These are phyloP conservation scores for Penicillium sp. DNA, from an alignment of 2,329 filamentous ascomycete species.

Conservation along the genomic window DNA sequence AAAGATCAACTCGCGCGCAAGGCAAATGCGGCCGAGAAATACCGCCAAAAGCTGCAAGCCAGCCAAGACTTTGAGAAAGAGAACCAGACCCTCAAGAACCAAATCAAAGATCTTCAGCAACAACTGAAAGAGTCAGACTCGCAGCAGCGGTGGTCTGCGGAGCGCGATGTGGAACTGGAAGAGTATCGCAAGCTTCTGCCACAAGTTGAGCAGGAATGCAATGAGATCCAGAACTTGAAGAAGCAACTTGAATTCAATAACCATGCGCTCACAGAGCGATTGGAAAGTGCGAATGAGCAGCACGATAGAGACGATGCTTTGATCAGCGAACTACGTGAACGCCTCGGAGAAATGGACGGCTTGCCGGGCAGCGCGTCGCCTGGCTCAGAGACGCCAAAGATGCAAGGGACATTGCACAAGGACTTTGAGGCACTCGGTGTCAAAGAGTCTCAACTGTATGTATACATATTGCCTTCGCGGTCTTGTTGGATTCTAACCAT, in stretches of 20 bases:
- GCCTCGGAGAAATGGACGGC: conserved; percentile 37
- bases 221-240: conserved; percentile 42
- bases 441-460: conserved; percentile 35
- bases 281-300: conserved; percentile 38
- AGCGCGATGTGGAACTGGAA: conserved; percentile 36
- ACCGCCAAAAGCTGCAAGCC: conserved; percentile 43
- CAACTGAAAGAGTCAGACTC: conserved; percentile 41
- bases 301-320: conserved; percentile 35
- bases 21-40: conserved; percentile 44
- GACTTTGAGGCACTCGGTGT: conserved; percentile 37
- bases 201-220: conserved; percentile 42
- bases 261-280: conserved; percentile 39
- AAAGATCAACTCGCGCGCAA: conserved; percentile 40
- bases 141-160: conserved; percentile 33
- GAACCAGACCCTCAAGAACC: conserved; percentile 39
- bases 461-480: background rate
- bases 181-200: conserved; percentile 41
- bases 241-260: conserved; percentile 44
- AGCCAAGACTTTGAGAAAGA: conserved; percentile 44
- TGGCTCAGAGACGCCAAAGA: conserved; percentile 32
- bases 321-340: conserved; percentile 37
- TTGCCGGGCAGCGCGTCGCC: conserved; percentile 34
- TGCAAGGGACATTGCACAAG: conserved; percentile 35
- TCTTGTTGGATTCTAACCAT: conserved; percentile 16
- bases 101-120: conserved; percentile 41